phyloP scores from a whole-genome alignment of 306 rosid genomes.

The Canavalia ensiformis region DNA sequence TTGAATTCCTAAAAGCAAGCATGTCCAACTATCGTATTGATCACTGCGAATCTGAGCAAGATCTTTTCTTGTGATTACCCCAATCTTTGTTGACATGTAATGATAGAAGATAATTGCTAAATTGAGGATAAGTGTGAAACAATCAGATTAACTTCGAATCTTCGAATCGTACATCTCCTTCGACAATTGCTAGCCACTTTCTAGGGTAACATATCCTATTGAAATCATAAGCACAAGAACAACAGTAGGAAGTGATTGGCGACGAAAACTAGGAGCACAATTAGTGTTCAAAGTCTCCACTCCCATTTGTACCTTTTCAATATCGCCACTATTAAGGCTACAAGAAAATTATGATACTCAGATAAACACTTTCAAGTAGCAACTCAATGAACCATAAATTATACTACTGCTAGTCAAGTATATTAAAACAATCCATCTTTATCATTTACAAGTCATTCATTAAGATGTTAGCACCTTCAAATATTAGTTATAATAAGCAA shows the following conservation, averaged over 20 bases:
- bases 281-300: conserved; percentile 46
- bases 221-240: conserved; percentile 77
- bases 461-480: background rate
- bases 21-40: conserved; percentile 77
- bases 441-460: too few species aligned
- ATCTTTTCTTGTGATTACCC: conserved; percentile 81
- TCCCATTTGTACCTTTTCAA: conserved; percentile 62
- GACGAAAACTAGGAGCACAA: conserved; percentile 50
- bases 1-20: conserved; percentile 86
- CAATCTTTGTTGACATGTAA: conserved; percentile 82
- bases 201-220: conserved; percentile 91
- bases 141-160: conserved; percentile 67
- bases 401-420: conserved; percentile 27
- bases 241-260: conserved; percentile 66
- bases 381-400: conserved; percentile 45
- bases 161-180: conserved; percentile 77
- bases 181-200: conserved; percentile 88
- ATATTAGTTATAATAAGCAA: background rate
- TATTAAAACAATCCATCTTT: conserved; percentile 11
- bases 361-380: conserved; percentile 49
- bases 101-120: conserved; percentile 87
- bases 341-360: conserved; percentile 38
- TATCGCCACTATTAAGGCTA: conserved; percentile 47
- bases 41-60: conserved; percentile 93
- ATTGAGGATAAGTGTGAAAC: conserved; percentile 75